Percentiles rank a stretch among this genome's conserved stretches.
Evolutionary conservation across 305 asterid genomes (phyloP).

Genomic region (Plantago lanceolata): DNA sequence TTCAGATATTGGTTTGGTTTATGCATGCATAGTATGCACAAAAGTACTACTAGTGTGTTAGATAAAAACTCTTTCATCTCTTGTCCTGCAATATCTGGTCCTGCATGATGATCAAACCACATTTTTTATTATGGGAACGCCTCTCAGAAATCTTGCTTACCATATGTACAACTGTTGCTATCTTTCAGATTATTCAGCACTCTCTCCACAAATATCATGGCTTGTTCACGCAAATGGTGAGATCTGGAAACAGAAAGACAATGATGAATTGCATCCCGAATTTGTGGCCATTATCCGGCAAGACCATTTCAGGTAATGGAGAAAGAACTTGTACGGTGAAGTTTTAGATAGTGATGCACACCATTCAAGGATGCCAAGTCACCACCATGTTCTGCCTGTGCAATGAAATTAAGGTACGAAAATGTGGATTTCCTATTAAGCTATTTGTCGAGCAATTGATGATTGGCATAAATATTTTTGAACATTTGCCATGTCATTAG

Average conservation of each 20-base stretch:
- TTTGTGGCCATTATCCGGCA: conserved; percentile 57
- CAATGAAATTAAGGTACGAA: background rate
- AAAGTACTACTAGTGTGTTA: no score
- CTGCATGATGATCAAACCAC: no score
- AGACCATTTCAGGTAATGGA: conserved; percentile 58
- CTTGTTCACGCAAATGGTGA: conserved; percentile 74
- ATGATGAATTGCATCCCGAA: conserved; percentile 50
- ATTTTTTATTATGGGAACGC: background rate
- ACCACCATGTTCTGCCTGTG: background rate
- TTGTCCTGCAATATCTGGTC: no score
- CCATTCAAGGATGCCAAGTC: background rate
- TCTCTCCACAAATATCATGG: conserved; percentile 82
- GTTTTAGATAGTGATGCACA: background rate
- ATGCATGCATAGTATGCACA: no score
- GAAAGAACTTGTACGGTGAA: conserved; percentile 15
- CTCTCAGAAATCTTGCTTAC: background rate
- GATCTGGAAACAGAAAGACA: conserved; percentile 79
- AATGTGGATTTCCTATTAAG: background rate
- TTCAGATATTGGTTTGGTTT: no score
- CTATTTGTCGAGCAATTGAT: background rate
- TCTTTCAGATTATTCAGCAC: conserved; percentile 59
- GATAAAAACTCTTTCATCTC: no score
- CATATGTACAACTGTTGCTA: conserved; percentile 9
- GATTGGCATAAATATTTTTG: background rate
- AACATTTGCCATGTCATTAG: background rate